Evolutionary conservation across 345 rosid genomes (phyloP).

Genomic region (Iberis pinnata): DNA sequence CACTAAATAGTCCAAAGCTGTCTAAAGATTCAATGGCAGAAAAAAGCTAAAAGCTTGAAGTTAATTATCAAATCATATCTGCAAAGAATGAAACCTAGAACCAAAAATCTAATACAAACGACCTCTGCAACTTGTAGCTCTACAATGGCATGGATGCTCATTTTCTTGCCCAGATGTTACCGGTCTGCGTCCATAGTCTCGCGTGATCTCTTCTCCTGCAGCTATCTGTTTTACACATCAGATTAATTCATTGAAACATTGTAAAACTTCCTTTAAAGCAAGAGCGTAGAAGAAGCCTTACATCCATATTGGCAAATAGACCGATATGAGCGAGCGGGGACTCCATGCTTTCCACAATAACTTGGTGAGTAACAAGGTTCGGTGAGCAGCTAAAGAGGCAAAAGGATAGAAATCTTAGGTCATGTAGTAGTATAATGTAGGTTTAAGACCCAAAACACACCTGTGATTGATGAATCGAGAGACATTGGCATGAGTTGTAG

Average conservation of each 20-base stretch:
- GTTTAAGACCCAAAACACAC: constrained; percentile 30
- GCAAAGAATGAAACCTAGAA: constrained; percentile 22
- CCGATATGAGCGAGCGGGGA: constrained; percentile 71
- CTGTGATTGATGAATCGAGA: constrained; percentile 96
- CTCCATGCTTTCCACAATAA: constrained; percentile 87
- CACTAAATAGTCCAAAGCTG: constrained; percentile 9
- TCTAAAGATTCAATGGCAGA: background rate
- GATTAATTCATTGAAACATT: background rate
- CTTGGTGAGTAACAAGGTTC: constrained; percentile 76
- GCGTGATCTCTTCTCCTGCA: constrained; percentile 82
- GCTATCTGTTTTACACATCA: constrained; percentile 57
- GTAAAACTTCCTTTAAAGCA: background rate
- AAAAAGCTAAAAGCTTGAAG: background rate
- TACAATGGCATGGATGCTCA: constrained; percentile 59
- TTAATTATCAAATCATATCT: constrained; percentile 10
- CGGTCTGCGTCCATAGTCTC: constrained; percentile 45
- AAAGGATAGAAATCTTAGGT: background rate
- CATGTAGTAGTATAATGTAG: background rate
- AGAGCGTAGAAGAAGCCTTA: constrained; percentile 39
- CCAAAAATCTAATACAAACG: constrained; percentile 37
- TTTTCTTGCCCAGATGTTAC: constrained; percentile 46
- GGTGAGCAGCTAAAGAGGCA: constrained; percentile 67
- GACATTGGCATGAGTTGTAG: constrained; percentile 69
- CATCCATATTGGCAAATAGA: constrained; percentile 79
- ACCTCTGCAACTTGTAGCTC: constrained; percentile 59